phyloP scores from a whole-genome alignment of 2,329 filamentous ascomycete species.

The Aureobasidium namibiae region DNA sequence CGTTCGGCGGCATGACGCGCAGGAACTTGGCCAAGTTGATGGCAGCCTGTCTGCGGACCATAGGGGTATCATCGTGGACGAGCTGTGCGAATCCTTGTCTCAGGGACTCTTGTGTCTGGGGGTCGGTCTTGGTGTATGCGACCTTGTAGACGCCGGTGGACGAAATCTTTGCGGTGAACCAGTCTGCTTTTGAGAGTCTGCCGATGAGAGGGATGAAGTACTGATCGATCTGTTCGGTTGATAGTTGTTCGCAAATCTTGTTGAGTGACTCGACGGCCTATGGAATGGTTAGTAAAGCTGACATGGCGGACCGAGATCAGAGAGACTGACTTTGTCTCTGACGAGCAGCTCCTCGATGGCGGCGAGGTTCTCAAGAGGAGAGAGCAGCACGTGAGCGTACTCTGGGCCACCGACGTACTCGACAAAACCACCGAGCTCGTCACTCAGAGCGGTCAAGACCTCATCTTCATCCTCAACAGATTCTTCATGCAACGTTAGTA shows the following conservation, averaged over 20 bases:
- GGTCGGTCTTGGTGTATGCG: conserved; percentile 85
- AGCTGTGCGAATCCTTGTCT: conserved; percentile 86
- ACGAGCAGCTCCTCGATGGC: conserved; percentile 98
- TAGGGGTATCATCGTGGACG: conserved; percentile 96
- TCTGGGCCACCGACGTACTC: conserved; percentile 95
- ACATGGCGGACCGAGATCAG: not conserved
- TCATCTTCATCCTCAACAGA: conserved; percentile 99
- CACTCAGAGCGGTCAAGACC: conserved; percentile 91
- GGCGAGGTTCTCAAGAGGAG: conserved; percentile 93
- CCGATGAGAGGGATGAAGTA: conserved; percentile 94
- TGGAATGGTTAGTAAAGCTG: conserved; percentile 23
- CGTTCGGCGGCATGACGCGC: conserved; percentile 84
- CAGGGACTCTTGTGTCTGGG: conserved; percentile 80
- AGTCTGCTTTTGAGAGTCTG: conserved; percentile 96
- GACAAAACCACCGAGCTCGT: conserved; percentile 92
- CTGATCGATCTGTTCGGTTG: conserved; percentile 87
- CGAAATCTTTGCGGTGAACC: conserved; percentile 99
- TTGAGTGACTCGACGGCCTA: conserved; percentile 98
- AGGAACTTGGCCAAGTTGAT: conserved; percentile 97
- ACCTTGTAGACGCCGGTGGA: conserved; percentile 91
- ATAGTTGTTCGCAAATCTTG: conserved; percentile 94
- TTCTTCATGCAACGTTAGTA: conserved; percentile 50
- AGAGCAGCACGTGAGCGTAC: conserved; percentile 91
- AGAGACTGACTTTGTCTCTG: conserved; percentile 73
- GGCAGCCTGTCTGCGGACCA: conserved; percentile 94